These are phyloP conservation scores for Pseudogymnoascus sp. DNA, from an alignment of 2,329 filamentous ascomycete genomes.

Conservation along the genomic window DNA sequence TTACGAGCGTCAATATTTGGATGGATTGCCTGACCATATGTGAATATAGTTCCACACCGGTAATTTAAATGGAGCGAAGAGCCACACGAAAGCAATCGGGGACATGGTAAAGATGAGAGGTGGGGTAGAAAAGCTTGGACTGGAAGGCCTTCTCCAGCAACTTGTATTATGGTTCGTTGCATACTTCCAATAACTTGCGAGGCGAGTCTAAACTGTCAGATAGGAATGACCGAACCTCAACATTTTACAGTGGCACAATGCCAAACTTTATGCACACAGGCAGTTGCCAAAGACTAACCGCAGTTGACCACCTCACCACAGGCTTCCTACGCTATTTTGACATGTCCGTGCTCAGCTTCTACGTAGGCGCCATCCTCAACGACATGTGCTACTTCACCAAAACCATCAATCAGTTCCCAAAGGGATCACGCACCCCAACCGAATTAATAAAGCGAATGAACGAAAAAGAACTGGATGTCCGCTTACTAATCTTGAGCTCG, in stretches of 20 bases:
- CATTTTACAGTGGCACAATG: not conserved
- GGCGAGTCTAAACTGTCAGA: not conserved
- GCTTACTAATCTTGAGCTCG: not conserved
- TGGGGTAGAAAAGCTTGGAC: not conserved
- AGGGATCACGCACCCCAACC: not conserved
- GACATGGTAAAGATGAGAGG: not conserved
- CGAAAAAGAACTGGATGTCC: not conserved
- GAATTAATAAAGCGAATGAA: not conserved
- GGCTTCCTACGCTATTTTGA: not conserved
- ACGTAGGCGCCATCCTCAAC: not conserved
- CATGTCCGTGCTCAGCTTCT: not conserved
- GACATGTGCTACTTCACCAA: conserved; percentile 1
- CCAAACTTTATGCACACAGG: not conserved
- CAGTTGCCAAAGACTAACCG: not conserved
- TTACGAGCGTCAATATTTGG: not conserved
- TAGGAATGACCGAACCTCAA: not conserved
- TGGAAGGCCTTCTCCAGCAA: not conserved
- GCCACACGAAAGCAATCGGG: not conserved
- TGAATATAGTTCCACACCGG: not conserved
- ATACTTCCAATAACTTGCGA: not conserved
- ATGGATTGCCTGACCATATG: not conserved
- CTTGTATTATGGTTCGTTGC: not conserved
- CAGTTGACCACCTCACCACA: not conserved
- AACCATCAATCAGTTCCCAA: not conserved
- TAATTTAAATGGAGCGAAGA: not conserved